phyloP scores from a whole-genome alignment of 2,329 filamentous ascomycete species.

The Pseudocercospora macadamiae region DNA sequence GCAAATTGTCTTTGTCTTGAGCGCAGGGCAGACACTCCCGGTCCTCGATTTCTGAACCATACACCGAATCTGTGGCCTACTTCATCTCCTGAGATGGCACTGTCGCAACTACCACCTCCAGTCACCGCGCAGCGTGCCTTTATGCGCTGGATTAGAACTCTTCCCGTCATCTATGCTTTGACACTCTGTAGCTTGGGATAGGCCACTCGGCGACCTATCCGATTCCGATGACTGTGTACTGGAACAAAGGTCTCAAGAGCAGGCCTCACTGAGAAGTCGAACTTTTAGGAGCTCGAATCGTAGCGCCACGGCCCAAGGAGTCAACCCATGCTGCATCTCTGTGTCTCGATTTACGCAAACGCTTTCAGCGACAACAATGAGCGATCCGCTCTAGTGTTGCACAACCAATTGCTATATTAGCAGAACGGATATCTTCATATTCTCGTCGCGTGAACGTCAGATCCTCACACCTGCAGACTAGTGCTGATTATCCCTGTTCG shows the following conservation, averaged over 20 bases:
- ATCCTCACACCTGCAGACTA: neutral
- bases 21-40: too few species aligned
- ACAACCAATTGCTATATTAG: neutral
- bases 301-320: neutral
- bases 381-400: neutral
- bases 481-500: neutral
- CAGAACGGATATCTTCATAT: neutral
- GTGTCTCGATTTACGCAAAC: slow-evolving; percentile 2
- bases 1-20: too few species aligned
- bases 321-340: neutral
- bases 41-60: too few species aligned
- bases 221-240: too few species aligned
- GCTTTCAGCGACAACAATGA: neutral
- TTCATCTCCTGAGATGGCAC: neutral
- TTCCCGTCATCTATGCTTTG: too few species aligned
- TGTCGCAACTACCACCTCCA: neutral
- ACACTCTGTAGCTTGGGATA: neutral
- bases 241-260: neutral
- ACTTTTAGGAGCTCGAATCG: neutral
- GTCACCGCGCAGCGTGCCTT: neutral
- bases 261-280: too few species aligned
- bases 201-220: neutral
- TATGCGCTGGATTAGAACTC: neutral
- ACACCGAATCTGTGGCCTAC: too few species aligned
- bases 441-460: neutral